Base-by-base conservation (phyloP, 768 basidiomycete species). In the Auriscalpium microsporum region DNA sequence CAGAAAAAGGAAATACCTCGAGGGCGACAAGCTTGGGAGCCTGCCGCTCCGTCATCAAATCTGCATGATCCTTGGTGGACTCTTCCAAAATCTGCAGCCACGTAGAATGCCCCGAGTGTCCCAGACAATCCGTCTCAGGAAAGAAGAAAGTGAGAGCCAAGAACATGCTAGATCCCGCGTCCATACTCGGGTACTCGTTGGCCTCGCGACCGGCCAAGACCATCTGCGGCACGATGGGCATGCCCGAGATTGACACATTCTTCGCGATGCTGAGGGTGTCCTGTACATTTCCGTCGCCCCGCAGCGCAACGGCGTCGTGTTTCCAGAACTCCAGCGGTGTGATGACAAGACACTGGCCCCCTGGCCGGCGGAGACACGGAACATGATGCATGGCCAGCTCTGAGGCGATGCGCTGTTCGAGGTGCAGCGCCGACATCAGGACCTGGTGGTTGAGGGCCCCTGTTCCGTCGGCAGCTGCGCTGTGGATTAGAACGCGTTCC, bases 141-240 rank as follows among this genome's bases (percentile, higher is more conserved):
- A 94, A 90, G 70, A 90, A 84, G 68, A 89, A 93, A 0, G 89
- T 90, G 56, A 92, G 73, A 14, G 84, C 87, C 17, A 93, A 77
- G 64, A 83, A 87, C 51, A 75, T 79, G 48, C 87, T 86, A 57
- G 75, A 79, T 63, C 86, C 83, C 50, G 83, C 75, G 55, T 75
- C 73, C n/a, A 37, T 45, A 21, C 73, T 69, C 36, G 68, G 51
- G 55, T 76, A 75, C 48, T 76, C 77, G 52, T 84, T 80, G 49
- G 73, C 73, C 21, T 79, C 82, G 55, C 86, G 75, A 17, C 87
- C 84, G 8, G 87, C 87, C 38, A 93, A 71, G 34, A 90, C 86
- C 85, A 90, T 90, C 45, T 80, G 75, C 2, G 85, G 79, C 10
- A 81, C 84, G 48, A 92, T 69, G 19, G 79, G 75, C 33, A 92